phyloP scores from a whole-genome alignment of 2,329 filamentous ascomycete species.

The Fonsecaea multimorphosa region DNA sequence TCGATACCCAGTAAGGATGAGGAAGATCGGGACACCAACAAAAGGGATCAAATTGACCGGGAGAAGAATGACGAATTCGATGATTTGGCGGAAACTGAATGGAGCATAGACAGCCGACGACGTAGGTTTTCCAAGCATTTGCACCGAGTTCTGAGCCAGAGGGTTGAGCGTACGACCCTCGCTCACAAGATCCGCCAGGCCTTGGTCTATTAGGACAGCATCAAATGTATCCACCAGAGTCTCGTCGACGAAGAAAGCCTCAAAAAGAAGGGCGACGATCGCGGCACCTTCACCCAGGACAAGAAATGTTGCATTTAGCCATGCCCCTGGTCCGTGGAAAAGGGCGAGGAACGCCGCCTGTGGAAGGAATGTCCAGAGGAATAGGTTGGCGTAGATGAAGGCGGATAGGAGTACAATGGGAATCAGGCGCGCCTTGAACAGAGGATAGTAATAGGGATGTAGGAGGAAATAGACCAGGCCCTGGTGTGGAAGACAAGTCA shows the following conservation, averaged over 20 bases:
- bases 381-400: conserved; percentile 83
- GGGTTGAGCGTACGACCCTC: conserved; percentile 69
- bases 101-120: conserved; percentile 79
- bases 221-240: conserved; percentile 83
- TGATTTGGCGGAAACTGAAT: conserved; percentile 87
- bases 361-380: conserved; percentile 85
- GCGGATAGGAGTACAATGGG: conserved; percentile 81
- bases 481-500: conserved; percentile 43
- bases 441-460: conserved; percentile 80
- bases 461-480: conserved; percentile 82
- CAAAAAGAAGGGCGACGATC: conserved; percentile 70
- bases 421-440: conserved; percentile 77
- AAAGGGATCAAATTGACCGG: conserved; percentile 88
- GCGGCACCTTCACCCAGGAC: conserved; percentile 73
- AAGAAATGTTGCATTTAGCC: conserved; percentile 84
- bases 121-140: conserved; percentile 82
- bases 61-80: conserved; percentile 78
- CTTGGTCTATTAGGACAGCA: conserved; percentile 78
- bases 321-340: conserved; percentile 86
- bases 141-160: conserved; percentile 71
- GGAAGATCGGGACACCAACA: conserved; percentile 81
- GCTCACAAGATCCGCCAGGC: conserved; percentile 70
- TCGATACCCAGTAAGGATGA: conserved; percentile 84
- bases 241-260: conserved; percentile 82
- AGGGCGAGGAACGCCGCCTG: conserved; percentile 87